Conservation (phyloP, 768 basidiomycete species). For the Boletus rubroflammeus region DNA sequence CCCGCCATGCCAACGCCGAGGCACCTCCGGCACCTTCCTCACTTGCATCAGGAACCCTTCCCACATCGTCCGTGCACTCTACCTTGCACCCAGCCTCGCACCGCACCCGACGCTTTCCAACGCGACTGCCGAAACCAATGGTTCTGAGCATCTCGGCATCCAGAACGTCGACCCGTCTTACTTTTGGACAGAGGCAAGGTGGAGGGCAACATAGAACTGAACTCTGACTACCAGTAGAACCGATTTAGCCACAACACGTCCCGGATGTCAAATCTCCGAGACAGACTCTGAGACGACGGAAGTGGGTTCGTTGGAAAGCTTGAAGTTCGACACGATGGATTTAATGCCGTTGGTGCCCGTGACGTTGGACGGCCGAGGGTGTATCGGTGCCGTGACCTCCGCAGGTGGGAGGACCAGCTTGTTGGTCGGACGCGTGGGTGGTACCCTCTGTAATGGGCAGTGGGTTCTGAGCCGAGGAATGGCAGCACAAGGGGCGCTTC, state of each 20-base stretch:
- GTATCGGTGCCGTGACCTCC: conserved; percentile 69
- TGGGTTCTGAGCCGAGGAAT: conserved; percentile 85
- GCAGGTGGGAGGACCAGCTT: conserved; percentile 85
- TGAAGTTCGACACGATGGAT: conserved; percentile 40
- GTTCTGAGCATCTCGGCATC: conserved; percentile 45
- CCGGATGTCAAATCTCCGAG: conserved; percentile 14
- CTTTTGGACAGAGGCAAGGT: conserved; percentile 70
- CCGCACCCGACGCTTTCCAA: conserved; percentile 75
- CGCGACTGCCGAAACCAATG: conserved; percentile 57
- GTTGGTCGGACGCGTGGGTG: conserved; percentile 73
- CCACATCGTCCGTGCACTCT: conserved; percentile 61
- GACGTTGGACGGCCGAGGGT: conserved; percentile 69
- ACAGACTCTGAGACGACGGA: conserved; percentile 18
- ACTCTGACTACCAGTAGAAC: conserved; percentile 69
- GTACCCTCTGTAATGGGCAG: conserved; percentile 74
- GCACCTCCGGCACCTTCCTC: conserved; percentile 62
- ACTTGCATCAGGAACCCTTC: conserved; percentile 71
- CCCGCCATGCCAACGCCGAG: conserved; percentile 60
- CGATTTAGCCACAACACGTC: conserved; percentile 36
- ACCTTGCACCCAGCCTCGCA: conserved; percentile 57
- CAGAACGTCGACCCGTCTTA: conserved; percentile 69
- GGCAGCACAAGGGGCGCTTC: conserved; percentile 39
- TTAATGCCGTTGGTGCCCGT: conserved; percentile 70
- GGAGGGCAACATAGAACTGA: conserved; percentile 72
- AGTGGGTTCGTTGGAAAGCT: conserved; percentile 13